Base-by-base conservation (phyloP, 495 filamentous ascomycete species). In the Lophiostoma macrostomum region DNA sequence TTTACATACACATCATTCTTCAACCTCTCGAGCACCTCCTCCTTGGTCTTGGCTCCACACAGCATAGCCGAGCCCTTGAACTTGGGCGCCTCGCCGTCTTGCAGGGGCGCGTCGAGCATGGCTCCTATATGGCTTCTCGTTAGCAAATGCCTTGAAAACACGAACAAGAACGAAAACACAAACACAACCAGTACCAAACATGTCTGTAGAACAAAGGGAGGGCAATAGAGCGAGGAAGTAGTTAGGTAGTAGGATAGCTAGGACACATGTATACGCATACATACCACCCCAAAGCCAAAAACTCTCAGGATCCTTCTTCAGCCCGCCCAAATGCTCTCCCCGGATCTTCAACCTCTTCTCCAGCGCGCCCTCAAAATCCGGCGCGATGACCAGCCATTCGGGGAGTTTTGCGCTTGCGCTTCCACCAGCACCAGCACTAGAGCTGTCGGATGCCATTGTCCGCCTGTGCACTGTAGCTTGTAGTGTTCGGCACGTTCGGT, bases 321-420 rank as follows among this genome's bases (percentile, higher is more conserved):
- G 28, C 13, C 47, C 48, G 23, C 19, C 31, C 22, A 64, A 29
- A 54, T 61, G 63, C 24, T 60, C 13, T 87, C 76, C 71, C 42
- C 91, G 76, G 40, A 89, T 81, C 61, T 84, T 79, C 30, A 94
- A 66, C 27, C 91, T 69, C 73, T 85, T 86, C 41, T 76, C 72
- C 60, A 84, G 67, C n/a, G 71, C 76, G 4, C 79, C 84, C 0
- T 76, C 76, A 56, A 83, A 77, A 70, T 97, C 91, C 13, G 90
- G 91, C 13, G 91, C 58, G 46, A 96, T 83, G 60, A 90, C 84
- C 8, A 97, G 77, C 82, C 85, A 97, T 70, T 97, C 90, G 11
- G 39, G 55, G 8, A 25, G 16, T 16, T 35, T 38, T 40, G 19
- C 32, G 23, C 27, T 45, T 22, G 27, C 13, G 13, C 29, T 7